phyloP scores from a whole-genome alignment of 257 asterid genomes.

The Mentha longifolia region DNA sequence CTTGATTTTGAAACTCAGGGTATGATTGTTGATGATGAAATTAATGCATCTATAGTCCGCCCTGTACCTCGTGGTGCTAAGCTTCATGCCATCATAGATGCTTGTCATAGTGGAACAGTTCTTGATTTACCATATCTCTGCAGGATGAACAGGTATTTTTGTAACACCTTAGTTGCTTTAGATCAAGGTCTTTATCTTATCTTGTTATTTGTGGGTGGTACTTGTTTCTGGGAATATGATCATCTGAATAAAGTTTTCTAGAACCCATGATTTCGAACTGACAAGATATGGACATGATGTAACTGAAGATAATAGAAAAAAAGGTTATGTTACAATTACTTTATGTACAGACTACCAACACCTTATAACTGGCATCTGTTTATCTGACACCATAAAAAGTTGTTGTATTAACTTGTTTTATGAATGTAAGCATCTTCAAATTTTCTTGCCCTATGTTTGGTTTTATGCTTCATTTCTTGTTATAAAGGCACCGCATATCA shows the following conservation, averaged over 20 bases:
- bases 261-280: conserved; percentile 10
- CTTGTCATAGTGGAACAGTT: conserved; percentile 94
- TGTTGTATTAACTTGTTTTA: conserved; percentile 14
- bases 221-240: conserved; percentile 22
- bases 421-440: conserved; percentile 13
- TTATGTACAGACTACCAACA: background rate
- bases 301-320: conserved; percentile 13
- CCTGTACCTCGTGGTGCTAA: conserved; percentile 89
- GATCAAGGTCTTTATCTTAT: conserved; percentile 6
- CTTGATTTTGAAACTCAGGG: conserved; percentile 94
- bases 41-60: conserved; percentile 80
- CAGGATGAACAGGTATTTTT: conserved; percentile 78
- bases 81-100: conserved; percentile 92
- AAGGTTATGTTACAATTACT: background rate
- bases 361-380: background rate
- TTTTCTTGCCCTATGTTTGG: background rate
- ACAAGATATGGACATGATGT: conserved; percentile 7
- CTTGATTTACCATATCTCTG: conserved; percentile 87
- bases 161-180: conserved; percentile 7
- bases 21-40: conserved; percentile 95
- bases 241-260: conserved; percentile 16
- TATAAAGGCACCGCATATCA: background rate
- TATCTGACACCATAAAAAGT: background rate
- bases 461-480: background rate
- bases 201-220: conserved; percentile 1